Conservation (phyloP, 169 alveolate species). For the Babesia caballi region DNA sequence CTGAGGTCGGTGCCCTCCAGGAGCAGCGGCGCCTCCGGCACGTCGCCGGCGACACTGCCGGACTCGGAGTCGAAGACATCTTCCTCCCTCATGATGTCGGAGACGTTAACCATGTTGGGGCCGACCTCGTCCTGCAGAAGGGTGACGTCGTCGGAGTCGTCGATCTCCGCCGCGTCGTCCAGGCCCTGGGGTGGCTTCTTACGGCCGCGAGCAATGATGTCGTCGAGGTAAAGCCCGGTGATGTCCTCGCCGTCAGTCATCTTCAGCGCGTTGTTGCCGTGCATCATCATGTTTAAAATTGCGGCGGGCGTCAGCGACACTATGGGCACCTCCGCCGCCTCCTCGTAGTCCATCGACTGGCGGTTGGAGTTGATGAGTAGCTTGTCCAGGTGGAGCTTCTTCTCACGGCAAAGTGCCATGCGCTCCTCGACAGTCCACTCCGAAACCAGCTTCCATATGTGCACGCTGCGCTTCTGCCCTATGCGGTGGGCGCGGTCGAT, state of each 20-base stretch:
- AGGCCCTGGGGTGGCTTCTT: slow-evolving; percentile 67
- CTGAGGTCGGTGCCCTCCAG: slow-evolving; percentile 27
- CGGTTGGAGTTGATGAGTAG: slow-evolving; percentile 77
- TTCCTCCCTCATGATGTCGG: slow-evolving; percentile 65
- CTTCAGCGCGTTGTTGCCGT: slow-evolving; percentile 80
- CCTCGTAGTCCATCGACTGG: slow-evolving; percentile 48
- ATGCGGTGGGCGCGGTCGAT: slow-evolving; percentile 98
- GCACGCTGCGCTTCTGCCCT: slow-evolving; percentile 97
- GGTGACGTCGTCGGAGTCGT: slow-evolving; percentile 61
- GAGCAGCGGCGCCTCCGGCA: slow-evolving; percentile 14
- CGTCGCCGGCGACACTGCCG: slow-evolving; percentile 49
- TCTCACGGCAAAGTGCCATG: slow-evolving; percentile 94
- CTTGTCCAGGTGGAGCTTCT: slow-evolving; percentile 84
- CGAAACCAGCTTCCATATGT: slow-evolving; percentile 93
- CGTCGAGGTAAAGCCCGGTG: slow-evolving; percentile 35
- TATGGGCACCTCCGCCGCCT: slow-evolving; percentile 26
- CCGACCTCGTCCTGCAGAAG: slow-evolving; percentile 50
- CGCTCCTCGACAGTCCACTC: slow-evolving; percentile 99
- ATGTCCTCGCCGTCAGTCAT: slow-evolving; percentile 39
- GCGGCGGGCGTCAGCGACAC: slow-evolving; percentile 77
- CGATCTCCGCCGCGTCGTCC: slow-evolving; percentile 56
- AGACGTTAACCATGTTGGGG: slow-evolving; percentile 59
- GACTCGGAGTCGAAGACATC: slow-evolving; percentile 21
- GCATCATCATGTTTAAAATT: slow-evolving; percentile 79
- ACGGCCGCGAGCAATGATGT: slow-evolving; percentile 41